Evolutionary conservation across 306 rosid genomes (phyloP).

Genomic region (Inga laurina): DNA sequence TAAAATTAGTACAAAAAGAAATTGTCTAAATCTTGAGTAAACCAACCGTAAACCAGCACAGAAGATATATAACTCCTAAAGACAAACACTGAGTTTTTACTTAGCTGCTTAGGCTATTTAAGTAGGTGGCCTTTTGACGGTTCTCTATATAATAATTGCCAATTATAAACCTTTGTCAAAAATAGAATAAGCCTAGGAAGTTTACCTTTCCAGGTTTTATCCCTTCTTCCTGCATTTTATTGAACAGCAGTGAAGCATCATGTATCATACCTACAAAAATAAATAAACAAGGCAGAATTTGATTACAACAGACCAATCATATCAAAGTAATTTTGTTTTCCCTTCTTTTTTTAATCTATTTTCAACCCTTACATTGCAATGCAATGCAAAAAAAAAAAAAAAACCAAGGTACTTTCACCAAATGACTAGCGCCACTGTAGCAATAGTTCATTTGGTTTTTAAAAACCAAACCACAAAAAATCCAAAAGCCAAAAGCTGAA

Average conservation of each 20-base stretch:
- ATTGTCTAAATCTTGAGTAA: background rate
- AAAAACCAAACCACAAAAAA: background rate
- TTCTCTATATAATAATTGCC: background rate
- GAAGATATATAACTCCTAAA: background rate
- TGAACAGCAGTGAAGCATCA: constrained; percentile 54
- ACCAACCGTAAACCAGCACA: background rate
- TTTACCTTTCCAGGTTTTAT: constrained; percentile 83
- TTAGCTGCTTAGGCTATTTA: constrained; percentile 2
- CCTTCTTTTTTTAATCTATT: background rate
- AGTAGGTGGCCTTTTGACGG: background rate
- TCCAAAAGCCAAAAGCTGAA: too few relatives aligned
- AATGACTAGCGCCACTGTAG: background rate
- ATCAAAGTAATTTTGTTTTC: background rate
- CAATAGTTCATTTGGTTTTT: background rate
- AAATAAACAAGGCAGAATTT: background rate
- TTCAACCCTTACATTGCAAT: background rate
- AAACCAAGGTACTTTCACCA: background rate
- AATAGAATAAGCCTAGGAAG: background rate
- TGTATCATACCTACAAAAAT: background rate
- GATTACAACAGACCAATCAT: background rate
- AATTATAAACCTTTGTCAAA: background rate
- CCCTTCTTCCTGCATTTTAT: constrained; percentile 77
- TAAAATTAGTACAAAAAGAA: background rate
- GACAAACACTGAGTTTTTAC: background rate
- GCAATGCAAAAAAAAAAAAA: background rate